Evolutionary conservation across 1,139 yeast genomes (phyloP).

Genomic region (Suhomyces anneliseae): DNA sequence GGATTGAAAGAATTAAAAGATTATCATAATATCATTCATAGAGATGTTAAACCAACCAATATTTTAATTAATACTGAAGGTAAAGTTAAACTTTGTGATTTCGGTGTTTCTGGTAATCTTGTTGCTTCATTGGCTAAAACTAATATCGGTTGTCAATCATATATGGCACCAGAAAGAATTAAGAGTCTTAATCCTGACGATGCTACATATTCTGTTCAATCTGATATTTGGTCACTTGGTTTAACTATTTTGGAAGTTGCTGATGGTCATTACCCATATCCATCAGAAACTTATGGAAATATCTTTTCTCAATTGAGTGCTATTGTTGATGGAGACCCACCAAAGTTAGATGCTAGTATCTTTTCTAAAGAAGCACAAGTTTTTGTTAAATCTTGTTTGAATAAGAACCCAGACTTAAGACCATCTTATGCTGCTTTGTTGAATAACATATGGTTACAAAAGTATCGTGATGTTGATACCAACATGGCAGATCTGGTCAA

Average conservation of each 20-base stretch:
- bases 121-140: constrained; percentile 96
- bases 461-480: constrained; percentile 43
- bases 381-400: constrained; percentile 77
- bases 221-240: constrained; percentile 96
- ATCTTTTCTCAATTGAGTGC: constrained; percentile 93
- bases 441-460: constrained; percentile 78
- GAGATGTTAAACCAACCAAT: constrained; percentile 97
- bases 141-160: constrained; percentile 96
- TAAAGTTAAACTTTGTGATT: constrained; percentile 88
- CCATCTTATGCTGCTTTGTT: constrained; percentile 80
- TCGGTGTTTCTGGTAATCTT: constrained; percentile 93
- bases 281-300: constrained; percentile 87
- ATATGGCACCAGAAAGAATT: constrained; percentile 99
- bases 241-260: constrained; percentile 87
- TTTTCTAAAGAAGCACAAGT: constrained; percentile 77
- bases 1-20: constrained; percentile 86
- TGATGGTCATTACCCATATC: constrained; percentile 90
- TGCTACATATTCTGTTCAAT: constrained; percentile 85
- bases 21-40: constrained; percentile 86
- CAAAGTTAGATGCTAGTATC: constrained; percentile 53
- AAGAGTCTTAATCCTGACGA: constrained; percentile 60
- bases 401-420: constrained; percentile 76
- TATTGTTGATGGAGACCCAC: constrained; percentile 95
- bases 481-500: constrained; percentile 44
- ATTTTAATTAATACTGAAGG: constrained; percentile 80